Percentiles rank a stretch among this genome's conserved stretches.
Conservation (phyloP, 1,284 basidiomycete genomes). For the Puccinia sorghi region DNA sequence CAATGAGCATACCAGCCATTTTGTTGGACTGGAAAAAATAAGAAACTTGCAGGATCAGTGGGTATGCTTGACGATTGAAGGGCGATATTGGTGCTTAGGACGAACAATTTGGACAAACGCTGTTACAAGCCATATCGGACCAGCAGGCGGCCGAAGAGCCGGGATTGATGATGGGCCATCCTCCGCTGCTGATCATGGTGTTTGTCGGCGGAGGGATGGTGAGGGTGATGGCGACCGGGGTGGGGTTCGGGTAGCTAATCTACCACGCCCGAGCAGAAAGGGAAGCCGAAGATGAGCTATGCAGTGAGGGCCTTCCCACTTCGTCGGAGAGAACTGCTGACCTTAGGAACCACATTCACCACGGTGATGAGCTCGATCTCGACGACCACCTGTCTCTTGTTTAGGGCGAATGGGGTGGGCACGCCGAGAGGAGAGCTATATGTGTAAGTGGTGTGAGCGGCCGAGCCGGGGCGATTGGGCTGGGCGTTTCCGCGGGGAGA, state of each 20-base stretch:
- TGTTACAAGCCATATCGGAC: constrained; percentile 46
- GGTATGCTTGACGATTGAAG: background rate
- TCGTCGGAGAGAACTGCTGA: background rate
- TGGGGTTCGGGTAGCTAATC: constrained; percentile 8
- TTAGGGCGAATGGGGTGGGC: constrained; percentile 15
- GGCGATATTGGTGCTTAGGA: background rate
- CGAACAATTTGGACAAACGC: constrained; percentile 48
- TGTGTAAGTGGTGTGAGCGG: background rate
- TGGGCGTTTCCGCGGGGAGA: background rate
- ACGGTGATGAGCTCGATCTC: constrained; percentile 38
- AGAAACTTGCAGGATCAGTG: background rate
- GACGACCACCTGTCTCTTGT: constrained; percentile 34
- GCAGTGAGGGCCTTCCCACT: background rate
- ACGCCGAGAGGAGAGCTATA: background rate
- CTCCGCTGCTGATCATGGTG: constrained; percentile 24
- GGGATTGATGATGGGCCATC: constrained; percentile 46
- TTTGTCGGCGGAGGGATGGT: constrained; percentile 42
- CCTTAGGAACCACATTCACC: constrained; percentile 23
- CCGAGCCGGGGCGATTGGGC: background rate
- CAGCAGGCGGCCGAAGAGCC: constrained; percentile 34
- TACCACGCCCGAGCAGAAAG: background rate
- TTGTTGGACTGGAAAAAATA: constrained; percentile 31
- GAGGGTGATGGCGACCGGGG: constrained; percentile 35
- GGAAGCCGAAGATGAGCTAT: background rate
- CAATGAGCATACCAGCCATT: constrained; percentile 50